Evolutionary conservation across 1,284 basidiomycete genomes (phyloP).

Genomic region (Boletellus deceptivus): DNA sequence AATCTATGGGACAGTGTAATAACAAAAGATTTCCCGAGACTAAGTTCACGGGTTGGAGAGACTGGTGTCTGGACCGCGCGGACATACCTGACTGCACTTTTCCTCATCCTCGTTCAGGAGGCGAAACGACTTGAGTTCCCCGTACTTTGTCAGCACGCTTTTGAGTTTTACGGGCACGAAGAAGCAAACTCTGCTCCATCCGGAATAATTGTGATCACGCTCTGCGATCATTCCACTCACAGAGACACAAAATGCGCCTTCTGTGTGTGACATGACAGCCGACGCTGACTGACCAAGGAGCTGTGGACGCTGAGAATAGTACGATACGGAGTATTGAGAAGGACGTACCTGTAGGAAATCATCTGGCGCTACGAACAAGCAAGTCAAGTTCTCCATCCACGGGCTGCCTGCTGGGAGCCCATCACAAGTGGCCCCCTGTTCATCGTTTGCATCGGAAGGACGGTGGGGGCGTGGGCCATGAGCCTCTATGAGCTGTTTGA

Average conservation of each 20-base stretch:
- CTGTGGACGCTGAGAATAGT: constrained; percentile 26
- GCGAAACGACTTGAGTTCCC: constrained; percentile 32
- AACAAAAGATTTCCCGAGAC: constrained; percentile 1
- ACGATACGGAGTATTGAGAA: background rate
- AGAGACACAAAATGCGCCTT: constrained; percentile 43
- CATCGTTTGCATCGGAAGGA: constrained; percentile 23
- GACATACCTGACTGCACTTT: constrained; percentile 30
- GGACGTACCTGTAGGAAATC: constrained; percentile 30
- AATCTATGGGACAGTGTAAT: constrained; percentile 3
- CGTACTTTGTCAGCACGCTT: constrained; percentile 30
- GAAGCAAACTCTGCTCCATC: constrained; percentile 23
- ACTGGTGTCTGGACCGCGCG: background rate
- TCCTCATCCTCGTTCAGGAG: constrained; percentile 30
- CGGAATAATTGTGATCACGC: constrained; percentile 19
- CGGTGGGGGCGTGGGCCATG: constrained; percentile 24
- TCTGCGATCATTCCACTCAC: constrained; percentile 28
- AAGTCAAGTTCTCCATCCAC: constrained; percentile 27
- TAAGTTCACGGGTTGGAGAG: constrained; percentile 3
- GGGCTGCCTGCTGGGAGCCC: constrained; percentile 4
- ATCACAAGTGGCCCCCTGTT: constrained; percentile 22
- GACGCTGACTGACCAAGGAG: constrained; percentile 41
- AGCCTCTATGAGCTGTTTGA: constrained; percentile 41
- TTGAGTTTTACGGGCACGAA: constrained; percentile 33
- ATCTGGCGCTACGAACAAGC: constrained; percentile 32
- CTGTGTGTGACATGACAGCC: constrained; percentile 37